A percentile compares a stretch with the other conserved stretches of the same genome.
These are phyloP conservation scores for Zea mays DNA, from an alignment of 176 grass and related monocot genomes.

Conservation along the genomic window Zm-B73-REFERENCE-NAM-5.0 NC_050103.1:108936501-108937000, in stretches of 20 bases:
- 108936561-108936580: conserved; percentile 57
- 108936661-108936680: conserved; percentile 40
- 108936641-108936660: conserved; percentile 48
- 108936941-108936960: too few species aligned
- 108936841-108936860: not conserved
- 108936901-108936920: too few species aligned
- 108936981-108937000: too few species aligned
- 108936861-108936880: not conserved
- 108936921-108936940: too few species aligned
- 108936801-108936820: conserved; percentile 4
- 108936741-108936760: conserved; percentile 35
- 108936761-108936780: conserved; percentile 59
- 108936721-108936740: conserved; percentile 24
- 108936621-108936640: conserved; percentile 58
- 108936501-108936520: conserved; percentile 59
- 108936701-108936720: conserved; percentile 30
- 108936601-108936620: conserved; percentile 56
- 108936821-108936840: not conserved
- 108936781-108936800: not conserved
- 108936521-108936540: conserved; percentile 74
- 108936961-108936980: too few species aligned
- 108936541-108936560: conserved; percentile 52
- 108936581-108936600: conserved; percentile 56
- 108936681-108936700: conserved; percentile 32
- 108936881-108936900: too few species aligned